Evolutionary conservation across 179 eudicot genomes (phyloP).

Genomic region (Amaranthus tricolor): DNA sequence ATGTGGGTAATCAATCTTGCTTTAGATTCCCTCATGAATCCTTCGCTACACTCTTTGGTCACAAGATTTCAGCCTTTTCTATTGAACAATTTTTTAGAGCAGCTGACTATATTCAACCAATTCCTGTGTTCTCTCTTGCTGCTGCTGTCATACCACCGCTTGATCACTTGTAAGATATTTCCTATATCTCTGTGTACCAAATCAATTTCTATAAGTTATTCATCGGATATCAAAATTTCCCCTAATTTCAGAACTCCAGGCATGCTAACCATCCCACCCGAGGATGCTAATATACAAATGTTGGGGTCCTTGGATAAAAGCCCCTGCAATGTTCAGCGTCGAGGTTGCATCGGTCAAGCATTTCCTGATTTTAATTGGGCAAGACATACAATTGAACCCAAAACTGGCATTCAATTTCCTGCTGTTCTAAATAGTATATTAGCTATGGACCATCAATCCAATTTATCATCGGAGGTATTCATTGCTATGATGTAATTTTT

Average conservation of each 20-base stretch:
- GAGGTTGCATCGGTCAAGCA: constrained; percentile 42
- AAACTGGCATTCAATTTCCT: constrained; percentile 89
- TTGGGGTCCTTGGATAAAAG: constrained; percentile 45
- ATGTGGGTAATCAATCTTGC: constrained; percentile 27
- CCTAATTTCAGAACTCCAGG: constrained; percentile 43
- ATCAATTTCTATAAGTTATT: background rate
- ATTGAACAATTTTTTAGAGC: constrained; percentile 33
- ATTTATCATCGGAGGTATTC: constrained; percentile 60
- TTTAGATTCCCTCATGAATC: constrained; percentile 31
- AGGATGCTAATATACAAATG: constrained; percentile 34
- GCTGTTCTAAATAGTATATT: constrained; percentile 44
- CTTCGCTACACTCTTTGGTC: constrained; percentile 27
- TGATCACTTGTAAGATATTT: constrained; percentile 49
- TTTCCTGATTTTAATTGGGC: constrained; percentile 42
- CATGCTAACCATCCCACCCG: constrained; percentile 47
- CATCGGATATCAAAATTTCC: background rate
- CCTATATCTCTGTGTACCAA: background rate
- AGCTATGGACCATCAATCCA: constrained; percentile 48
- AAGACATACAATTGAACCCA: constrained; percentile 66
- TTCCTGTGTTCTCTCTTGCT: constrained; percentile 60
- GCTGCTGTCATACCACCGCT: constrained; percentile 61
- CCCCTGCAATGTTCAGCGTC: constrained; percentile 54
- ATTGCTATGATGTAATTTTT: background rate
- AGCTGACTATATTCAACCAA: constrained; percentile 40
- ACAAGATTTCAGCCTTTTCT: constrained; percentile 44